Evolutionary conservation across 1,139 yeast species (phyloP).

Genomic region (Candida sojae): DNA sequence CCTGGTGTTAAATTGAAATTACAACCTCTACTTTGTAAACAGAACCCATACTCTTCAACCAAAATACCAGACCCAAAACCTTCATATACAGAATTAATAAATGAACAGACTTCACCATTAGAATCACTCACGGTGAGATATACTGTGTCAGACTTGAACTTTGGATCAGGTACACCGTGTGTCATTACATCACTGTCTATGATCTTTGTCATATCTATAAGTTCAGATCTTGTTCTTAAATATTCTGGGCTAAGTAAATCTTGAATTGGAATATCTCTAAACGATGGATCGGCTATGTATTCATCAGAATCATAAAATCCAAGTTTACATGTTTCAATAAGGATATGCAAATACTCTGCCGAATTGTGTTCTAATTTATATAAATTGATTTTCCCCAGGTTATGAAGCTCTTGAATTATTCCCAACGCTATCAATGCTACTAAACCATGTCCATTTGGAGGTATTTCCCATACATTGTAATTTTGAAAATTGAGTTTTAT

Average conservation of each 20-base stretch:
- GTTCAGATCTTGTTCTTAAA: slow-evolving; percentile 50
- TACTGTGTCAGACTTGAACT: slow-evolving; percentile 72
- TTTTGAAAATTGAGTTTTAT: slow-evolving; percentile 50
- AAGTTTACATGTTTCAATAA: slow-evolving; percentile 70
- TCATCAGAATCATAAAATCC: slow-evolving; percentile 80
- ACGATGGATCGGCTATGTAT: slow-evolving; percentile 63
- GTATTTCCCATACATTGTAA: slow-evolving; percentile 66
- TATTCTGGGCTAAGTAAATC: slow-evolving; percentile 42
- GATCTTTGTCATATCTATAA: slow-evolving; percentile 42
- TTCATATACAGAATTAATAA: slow-evolving; percentile 73
- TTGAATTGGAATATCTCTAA: slow-evolving; percentile 38
- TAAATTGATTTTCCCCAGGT: slow-evolving; percentile 46
- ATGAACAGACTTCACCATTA: slow-evolving; percentile 81
- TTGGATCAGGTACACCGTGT: slow-evolving; percentile 63
- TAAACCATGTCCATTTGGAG: slow-evolving; percentile 80
- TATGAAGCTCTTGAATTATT: slow-evolving; percentile 56
- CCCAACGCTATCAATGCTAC: slow-evolving; percentile 74
- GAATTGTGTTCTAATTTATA: slow-evolving; percentile 62
- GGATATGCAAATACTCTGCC: slow-evolving; percentile 64
- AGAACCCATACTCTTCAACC: slow-evolving; percentile 68
- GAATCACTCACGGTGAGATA: slow-evolving; percentile 70
- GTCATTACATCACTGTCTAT: slow-evolving; percentile 44
- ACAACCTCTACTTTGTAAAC: slow-evolving; percentile 75
- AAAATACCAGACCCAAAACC: slow-evolving; percentile 74
- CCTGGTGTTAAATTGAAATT: slow-evolving; percentile 67